Base-by-base conservation (phyloP, 495 filamentous ascomycete genomes). In the Talaromyces ruber region DNA sequence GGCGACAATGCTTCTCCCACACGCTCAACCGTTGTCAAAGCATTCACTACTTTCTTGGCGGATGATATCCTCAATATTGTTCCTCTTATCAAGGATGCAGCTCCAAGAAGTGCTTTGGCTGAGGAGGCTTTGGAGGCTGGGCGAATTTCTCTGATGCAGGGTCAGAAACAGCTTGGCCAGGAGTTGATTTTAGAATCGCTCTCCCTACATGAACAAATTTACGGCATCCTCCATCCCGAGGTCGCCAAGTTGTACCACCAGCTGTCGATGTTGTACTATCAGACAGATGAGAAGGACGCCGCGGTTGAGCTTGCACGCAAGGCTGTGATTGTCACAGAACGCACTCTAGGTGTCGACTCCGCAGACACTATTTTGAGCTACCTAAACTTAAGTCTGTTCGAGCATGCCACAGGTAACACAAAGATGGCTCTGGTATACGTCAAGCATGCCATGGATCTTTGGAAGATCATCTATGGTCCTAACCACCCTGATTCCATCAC, bases 401-500 rank as follows among this genome's bases (percentile, higher is more conserved):
- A 96, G 67, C 95, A 99, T 71, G 89, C 90, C 59, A 89, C 82
- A 54, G 90, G 91, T 59, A 93, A 97, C 70, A 96, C 92, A 65
- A 86, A 87, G 75, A 78, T 82, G 47, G 95, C 93, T 18, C 76
- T 99, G 55, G 78, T 81, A 2, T 97, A 95, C 72, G 85, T 96
- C 64, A 90, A 88, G 70, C 95, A 98, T 68, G 94, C 95, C 12
- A 85, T 99, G 68, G 88, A 94, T 66, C 80, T 98, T 61, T 97
- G 92, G 93, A 97, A 97, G 81, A 82, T 97, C 71, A 92, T 97
- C 70, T 98, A 96, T 70, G 95, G 95, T 50, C 75, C 86, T 12
- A 88, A 89, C 69, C 95, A 99, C 75, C 95, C 95, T 2, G 95
- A 99, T 74, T 94, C 91, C 16, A 96, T 98, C 76, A 99, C 95